These are phyloP conservation scores for Vitellaria paradoxa DNA, from an alignment of 179 eudicot species.

Conservation along the genomic window DNA sequence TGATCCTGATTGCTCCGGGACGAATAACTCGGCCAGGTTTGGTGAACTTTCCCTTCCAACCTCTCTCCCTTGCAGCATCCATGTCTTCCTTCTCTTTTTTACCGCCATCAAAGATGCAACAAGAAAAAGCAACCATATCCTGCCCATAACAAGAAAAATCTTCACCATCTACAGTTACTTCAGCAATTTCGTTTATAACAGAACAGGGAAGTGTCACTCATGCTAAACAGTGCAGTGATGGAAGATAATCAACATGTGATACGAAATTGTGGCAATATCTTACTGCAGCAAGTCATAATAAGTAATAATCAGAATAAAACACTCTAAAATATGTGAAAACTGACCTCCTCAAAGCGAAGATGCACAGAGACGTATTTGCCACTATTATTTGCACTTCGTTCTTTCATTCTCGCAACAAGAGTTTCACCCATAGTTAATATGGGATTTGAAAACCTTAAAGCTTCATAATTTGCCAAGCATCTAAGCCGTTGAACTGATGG, in stretches of 20 bases:
- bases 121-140: slow-evolving; percentile 99
- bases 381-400: slow-evolving; percentile 61
- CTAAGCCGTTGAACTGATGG: slow-evolving; percentile 86
- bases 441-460: slow-evolving; percentile 86
- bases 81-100: slow-evolving; percentile 69
- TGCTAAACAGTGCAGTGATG: not conserved
- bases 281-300: not conserved
- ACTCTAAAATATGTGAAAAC: slow-evolving; percentile 14
- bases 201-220: not conserved
- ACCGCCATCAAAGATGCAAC: slow-evolving; percentile 89
- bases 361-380: slow-evolving; percentile 97
- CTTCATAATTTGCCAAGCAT: slow-evolving; percentile 95
- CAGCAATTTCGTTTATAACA: not conserved
- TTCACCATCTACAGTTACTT: not conserved
- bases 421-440: slow-evolving; percentile 66
- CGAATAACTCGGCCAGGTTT: slow-evolving; percentile 83
- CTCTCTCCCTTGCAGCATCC: slow-evolving; percentile 97
- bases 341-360: slow-evolving; percentile 99
- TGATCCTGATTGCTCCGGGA: slow-evolving; percentile 82
- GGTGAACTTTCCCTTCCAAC: slow-evolving; percentile 97
- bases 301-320: slow-evolving; percentile 5
- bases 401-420: slow-evolving; percentile 87
- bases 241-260: slow-evolving; percentile 4
- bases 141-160: slow-evolving; percentile 19
- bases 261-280: not conserved